Base-by-base conservation (phyloP, 2,329 filamentous ascomycete species). In the Chaetothyriales sp. region DNA sequence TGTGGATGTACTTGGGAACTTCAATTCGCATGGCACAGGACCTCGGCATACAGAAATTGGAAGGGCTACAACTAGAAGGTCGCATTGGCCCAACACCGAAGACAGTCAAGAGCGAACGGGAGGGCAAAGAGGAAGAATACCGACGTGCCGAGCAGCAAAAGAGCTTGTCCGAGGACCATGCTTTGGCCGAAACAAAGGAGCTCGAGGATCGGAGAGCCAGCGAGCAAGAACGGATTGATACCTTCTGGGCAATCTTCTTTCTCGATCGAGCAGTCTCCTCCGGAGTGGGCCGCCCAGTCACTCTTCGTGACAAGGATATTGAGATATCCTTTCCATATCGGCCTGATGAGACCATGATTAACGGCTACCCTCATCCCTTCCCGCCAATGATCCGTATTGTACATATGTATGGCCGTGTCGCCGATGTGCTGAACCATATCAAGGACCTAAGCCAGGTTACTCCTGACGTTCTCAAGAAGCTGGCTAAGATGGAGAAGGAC, bases 1-100 rank as follows among this genome's bases (percentile, higher is more conserved):
- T 95, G 5, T 95, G 88, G 87, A 93, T 94, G 86, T 94, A 93
- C 62, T 73, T 94, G 1, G 88, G 87, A 0, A 81, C 90, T 48
- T 83, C 87, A 0, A 94, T 94, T 53, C 81, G 87, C 3, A 84
- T 88, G 79, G 83, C 83, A 0, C 78, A 86, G 53, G 83, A 88
- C 61, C 67, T 94, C 8, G 87, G 88, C 0, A 73, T 94, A 56
- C 85, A 90, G 58, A 93, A 88, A 56, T 73, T 84, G 15, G 82
- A 89, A 56, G 87, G 86, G 0, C 74, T 93, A 43, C 74, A 70
- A 53, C 74, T 76, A 50, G 73, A 73, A 53, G 77, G 77, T 12
- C 70, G 68, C 18, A 69, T 70, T 47, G 77, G 77, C 0, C 72
- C 77, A 1, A 78, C 74, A 0, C 77, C 77, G 3, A 77, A 73